Evolutionary conservation across 257 asterid species (phyloP).

Genomic region (Linderniella brevidens): DNA sequence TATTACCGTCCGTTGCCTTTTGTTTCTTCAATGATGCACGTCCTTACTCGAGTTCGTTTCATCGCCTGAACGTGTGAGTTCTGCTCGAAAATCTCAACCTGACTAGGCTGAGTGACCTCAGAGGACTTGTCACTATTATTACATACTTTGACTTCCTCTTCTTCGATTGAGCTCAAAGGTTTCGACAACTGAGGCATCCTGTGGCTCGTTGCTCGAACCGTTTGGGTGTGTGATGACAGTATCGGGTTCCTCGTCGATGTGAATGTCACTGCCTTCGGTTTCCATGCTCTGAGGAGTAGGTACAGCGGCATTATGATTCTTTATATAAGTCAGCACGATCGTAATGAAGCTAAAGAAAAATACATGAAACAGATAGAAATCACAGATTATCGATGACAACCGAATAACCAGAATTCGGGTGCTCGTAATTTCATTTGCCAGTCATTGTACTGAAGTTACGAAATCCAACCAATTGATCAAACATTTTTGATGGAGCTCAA

Average conservation of each 20-base stretch:
- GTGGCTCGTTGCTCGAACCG: slow-evolving; percentile 19
- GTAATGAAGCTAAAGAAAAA: not conserved
- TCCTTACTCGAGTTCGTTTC: slow-evolving; percentile 12
- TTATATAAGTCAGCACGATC: slow-evolving; percentile 3
- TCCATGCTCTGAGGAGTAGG: slow-evolving; percentile 40
- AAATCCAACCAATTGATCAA: too few species aligned
- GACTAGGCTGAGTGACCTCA: slow-evolving; percentile 17
- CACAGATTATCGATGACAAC: too few species aligned
- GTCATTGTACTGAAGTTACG: too few species aligned
- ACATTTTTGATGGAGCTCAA: too few species aligned
- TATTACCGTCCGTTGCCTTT: slow-evolving; percentile 21
- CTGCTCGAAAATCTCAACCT: slow-evolving; percentile 18
- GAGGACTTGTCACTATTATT: slow-evolving; percentile 25
- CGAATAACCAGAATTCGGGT: too few species aligned
- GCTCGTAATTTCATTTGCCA: too few species aligned
- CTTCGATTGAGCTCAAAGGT: slow-evolving; percentile 27
- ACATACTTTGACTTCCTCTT: slow-evolving; percentile 54
- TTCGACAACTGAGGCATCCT: slow-evolving; percentile 18
- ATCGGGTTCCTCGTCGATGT: slow-evolving; percentile 60
- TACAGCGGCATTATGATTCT: not conserved
- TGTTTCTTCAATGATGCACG: slow-evolving; percentile 17
- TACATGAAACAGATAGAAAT: too few species aligned
- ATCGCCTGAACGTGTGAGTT: slow-evolving; percentile 7
- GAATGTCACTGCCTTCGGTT: slow-evolving; percentile 39
- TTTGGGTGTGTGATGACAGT: slow-evolving; percentile 25